Percentiles rank a stretch among this genome's conserved stretches.
Conservation (phyloP, 169 alveolate genomes). For the Cryptosporidium tyzzeri region DNA sequence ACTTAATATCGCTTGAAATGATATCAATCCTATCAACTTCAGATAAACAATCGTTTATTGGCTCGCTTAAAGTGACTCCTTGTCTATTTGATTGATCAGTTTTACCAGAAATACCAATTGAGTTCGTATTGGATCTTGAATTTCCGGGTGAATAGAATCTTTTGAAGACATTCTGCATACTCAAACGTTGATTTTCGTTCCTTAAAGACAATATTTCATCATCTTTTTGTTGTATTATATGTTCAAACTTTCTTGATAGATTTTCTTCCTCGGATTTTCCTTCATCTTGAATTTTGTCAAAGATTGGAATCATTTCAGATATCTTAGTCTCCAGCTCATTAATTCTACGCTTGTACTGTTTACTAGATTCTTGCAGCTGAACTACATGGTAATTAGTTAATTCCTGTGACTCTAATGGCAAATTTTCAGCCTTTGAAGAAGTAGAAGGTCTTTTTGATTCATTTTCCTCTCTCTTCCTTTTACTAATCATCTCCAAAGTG, state of each 20-base stretch:
- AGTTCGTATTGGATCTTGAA: background rate
- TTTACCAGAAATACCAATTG: background rate
- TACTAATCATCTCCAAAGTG: constrained; percentile 18
- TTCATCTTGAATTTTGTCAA: background rate
- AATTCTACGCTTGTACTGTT: constrained; percentile 17
- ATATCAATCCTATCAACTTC: background rate
- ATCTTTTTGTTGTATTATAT: constrained; percentile 15
- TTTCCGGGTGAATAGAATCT: background rate
- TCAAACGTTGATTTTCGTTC: constrained; percentile 54
- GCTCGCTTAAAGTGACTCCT: background rate
- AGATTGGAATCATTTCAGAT: constrained; percentile 6
- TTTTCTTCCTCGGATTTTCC: background rate
- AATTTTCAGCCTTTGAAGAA: constrained; percentile 5
- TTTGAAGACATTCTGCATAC: constrained; percentile 35
- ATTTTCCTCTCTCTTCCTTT: constrained; percentile 48
- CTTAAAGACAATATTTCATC: constrained; percentile 27
- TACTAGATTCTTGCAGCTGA: constrained; percentile 49
- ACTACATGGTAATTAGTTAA: constrained; percentile 40
- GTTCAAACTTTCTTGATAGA: background rate
- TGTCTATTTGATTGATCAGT: background rate
- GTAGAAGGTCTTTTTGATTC: background rate
- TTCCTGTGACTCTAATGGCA: constrained; percentile 42
- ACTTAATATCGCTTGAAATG: background rate
- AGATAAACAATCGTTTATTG: background rate
- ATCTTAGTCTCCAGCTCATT: constrained; percentile 19